Evolutionary conservation across 2,329 filamentous ascomycete genomes (phyloP).

Genomic region (Beauveria medogensis): DNA sequence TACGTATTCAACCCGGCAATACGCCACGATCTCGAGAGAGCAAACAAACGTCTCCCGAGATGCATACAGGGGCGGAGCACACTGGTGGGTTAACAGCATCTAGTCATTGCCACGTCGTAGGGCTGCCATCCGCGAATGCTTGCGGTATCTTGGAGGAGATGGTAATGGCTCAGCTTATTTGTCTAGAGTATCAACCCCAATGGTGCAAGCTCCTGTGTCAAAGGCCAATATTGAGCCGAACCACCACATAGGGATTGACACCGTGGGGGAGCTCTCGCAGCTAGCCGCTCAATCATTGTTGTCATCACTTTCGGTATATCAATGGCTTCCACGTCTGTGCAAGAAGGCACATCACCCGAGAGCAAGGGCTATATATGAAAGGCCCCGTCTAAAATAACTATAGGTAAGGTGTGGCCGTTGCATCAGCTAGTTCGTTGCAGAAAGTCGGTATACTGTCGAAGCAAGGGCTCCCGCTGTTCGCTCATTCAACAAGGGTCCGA

Average conservation of each 20-base stretch:
- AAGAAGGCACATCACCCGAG: too few species aligned
- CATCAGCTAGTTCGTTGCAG: not conserved
- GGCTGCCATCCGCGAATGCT: not conserved
- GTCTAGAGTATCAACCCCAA: too few species aligned
- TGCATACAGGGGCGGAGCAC: conserved; percentile 1
- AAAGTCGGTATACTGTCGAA: not conserved
- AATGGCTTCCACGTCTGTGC: too few species aligned
- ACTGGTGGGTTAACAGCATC: not conserved
- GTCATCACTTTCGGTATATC: too few species aligned
- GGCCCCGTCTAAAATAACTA: not conserved
- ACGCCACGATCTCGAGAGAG: conserved; percentile 8
- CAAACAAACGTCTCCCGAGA: not conserved
- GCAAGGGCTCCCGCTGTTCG: not conserved
- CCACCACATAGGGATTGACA: too few species aligned
- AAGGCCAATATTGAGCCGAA: too few species aligned
- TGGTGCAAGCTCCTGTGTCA: not conserved
- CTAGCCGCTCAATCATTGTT: too few species aligned
- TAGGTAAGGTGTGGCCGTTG: not conserved
- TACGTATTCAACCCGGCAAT: not conserved
- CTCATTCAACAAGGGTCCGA: not conserved
- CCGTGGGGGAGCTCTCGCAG: too few species aligned
- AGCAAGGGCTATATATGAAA: too few species aligned
- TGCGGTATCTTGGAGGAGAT: not conserved
- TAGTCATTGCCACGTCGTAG: not conserved
- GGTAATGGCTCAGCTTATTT: not conserved